Evolutionary conservation across 202 grass and related monocot species (phyloP).

Genomic region (Schoenoplectus triqueter): DNA sequence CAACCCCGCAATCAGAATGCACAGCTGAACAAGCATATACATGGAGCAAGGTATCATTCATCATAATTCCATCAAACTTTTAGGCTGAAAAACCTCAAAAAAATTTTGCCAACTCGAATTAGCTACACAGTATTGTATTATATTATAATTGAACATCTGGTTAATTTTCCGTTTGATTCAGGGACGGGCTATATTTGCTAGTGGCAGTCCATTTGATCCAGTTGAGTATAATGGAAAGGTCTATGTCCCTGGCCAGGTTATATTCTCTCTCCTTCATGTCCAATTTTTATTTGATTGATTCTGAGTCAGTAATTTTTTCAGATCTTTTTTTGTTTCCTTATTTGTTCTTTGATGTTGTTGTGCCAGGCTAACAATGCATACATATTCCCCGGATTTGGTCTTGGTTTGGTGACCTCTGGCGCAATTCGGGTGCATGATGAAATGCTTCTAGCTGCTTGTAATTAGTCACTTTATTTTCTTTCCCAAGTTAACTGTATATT

Average conservation of each 20-base stretch:
- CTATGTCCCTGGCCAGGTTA: conserved; percentile 75
- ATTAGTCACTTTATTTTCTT: background rate
- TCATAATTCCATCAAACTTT: background rate
- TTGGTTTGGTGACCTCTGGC: conserved; percentile 80
- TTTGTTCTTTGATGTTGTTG: background rate
- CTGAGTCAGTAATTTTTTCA: background rate
- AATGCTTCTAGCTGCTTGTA: conserved; percentile 87
- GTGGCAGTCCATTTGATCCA: conserved; percentile 92
- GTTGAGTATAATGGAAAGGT: conserved; percentile 74
- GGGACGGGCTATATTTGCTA: conserved; percentile 88
- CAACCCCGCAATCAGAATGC: conserved; percentile 72
- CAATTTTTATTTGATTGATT: background rate
- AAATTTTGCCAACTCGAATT: background rate
- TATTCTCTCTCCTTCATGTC: background rate
- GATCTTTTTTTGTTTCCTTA: background rate
- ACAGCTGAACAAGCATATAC: conserved; percentile 77
- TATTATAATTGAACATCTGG: conserved; percentile 11
- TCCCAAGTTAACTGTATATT: background rate
- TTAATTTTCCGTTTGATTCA: conserved; percentile 23
- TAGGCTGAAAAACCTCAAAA: background rate
- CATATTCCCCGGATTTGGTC: conserved; percentile 89
- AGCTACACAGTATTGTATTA: background rate
- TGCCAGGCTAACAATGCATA: conserved; percentile 91
- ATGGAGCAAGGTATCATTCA: conserved; percentile 68
- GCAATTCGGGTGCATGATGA: conserved; percentile 73